Percentiles rank a stretch among this genome's conserved stretches.
Conservation (phyloP, 2,329 filamentous ascomycete species). For the Phialophora verrucosa region DNA sequence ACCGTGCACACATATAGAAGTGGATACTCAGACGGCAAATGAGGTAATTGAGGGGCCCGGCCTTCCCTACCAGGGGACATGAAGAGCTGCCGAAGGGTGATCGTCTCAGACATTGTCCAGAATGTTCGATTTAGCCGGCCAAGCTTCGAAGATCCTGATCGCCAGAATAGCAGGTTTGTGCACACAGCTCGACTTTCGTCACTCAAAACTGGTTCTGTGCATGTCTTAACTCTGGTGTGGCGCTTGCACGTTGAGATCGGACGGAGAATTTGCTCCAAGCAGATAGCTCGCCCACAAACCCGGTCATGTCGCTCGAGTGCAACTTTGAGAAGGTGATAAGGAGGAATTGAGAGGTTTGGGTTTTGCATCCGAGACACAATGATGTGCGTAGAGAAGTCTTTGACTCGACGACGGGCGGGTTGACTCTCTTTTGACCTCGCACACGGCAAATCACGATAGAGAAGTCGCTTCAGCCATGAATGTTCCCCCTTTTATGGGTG, state of each 20-base stretch:
- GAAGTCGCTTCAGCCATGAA: neutral
- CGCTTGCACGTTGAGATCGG: conserved; percentile 7
- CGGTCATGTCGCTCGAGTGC: neutral
- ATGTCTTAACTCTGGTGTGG: conserved; percentile 22
- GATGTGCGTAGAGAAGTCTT: neutral
- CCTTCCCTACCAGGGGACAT: neutral
- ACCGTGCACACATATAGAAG: conserved; percentile 9
- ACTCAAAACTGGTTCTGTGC: conserved; percentile 11
- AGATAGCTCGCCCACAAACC: conserved; percentile 6
- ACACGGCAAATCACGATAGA: conserved; percentile 28
- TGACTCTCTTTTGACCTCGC: conserved; percentile 13
- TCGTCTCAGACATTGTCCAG: conserved; percentile 23
- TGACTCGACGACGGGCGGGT: conserved; percentile 7
- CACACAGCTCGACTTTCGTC: neutral
- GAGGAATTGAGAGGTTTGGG: conserved; percentile 9
- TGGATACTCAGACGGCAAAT: conserved; percentile 1
- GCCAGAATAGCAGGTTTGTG: neutral
- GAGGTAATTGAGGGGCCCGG: neutral
- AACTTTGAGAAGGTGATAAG: neutral
- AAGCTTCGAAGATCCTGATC: neutral
- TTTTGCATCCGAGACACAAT: conserved; percentile 18
- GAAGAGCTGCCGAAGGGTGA: neutral
- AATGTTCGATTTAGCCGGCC: conserved; percentile 25
- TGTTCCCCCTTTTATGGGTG: conserved; percentile 13
- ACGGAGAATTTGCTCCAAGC: conserved; percentile 24